These are phyloP conservation scores for Pseudogymnoascus sp. DNA, from an alignment of 2,329 filamentous ascomycete genomes.

Conservation along the genomic window DNA sequence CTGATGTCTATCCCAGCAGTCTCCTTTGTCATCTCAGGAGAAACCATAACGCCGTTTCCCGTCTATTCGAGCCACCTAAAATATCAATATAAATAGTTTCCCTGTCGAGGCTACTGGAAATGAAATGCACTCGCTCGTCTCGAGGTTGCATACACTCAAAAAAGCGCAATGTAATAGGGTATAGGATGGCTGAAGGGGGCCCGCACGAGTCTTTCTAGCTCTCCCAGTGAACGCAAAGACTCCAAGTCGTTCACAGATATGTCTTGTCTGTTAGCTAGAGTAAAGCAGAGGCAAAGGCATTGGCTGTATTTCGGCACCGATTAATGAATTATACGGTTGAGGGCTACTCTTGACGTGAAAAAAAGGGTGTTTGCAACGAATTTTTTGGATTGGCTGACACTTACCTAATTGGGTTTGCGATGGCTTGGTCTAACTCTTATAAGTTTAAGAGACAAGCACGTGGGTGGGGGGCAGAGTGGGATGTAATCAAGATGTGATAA, in stretches of 20 bases:
- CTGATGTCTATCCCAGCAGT: neutral
- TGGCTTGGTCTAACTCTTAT: neutral
- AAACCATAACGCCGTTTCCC: constrained; percentile 1
- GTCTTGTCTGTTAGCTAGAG: constrained; percentile 31
- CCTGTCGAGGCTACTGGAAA: neutral
- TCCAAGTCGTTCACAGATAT: constrained; percentile 53
- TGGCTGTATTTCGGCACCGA: neutral
- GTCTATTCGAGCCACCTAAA: neutral
- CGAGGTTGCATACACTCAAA: neutral
- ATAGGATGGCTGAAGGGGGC: neutral
- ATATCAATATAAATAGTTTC: neutral
- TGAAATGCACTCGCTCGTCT: neutral
- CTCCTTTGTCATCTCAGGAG: neutral
- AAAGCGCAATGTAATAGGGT: neutral
- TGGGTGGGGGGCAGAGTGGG: neutral
- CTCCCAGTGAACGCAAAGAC: constrained; percentile 61
- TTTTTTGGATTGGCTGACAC: neutral
- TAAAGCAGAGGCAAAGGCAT: neutral
- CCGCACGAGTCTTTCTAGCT: constrained; percentile 48
- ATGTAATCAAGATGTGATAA: neutral
- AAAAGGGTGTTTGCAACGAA: constrained; percentile 1
- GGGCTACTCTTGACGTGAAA: neutral
- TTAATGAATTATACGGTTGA: neutral
- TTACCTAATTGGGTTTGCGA: neutral
- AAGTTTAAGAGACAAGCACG: neutral